Base-by-base conservation (phyloP, 352 stramenopile genomes). In the Phytopythium cucurbitacearum region DNA sequence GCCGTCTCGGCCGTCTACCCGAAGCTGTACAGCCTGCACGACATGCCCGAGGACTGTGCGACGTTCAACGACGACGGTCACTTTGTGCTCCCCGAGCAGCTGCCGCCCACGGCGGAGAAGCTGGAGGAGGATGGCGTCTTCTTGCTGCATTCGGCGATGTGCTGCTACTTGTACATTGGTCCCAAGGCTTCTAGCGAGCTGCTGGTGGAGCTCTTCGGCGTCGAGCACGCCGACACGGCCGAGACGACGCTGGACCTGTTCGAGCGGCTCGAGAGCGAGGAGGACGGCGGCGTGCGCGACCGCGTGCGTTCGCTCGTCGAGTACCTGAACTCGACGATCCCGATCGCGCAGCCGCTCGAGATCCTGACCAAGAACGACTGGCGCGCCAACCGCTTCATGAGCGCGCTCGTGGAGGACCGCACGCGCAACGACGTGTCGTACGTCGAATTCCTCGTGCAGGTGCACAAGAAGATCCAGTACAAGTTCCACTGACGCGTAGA, bases 401-500 rank as follows among this genome's bases (percentile, higher is more conserved):
- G 76, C 58, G 73, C 80, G 40, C 71, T 96, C 36, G 84, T 95
- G 57, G 87, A 96, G 61, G 85, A 95, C 59, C 80, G 82, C 47
- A 91, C 83, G 45, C 76, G 75, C 35, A 91, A 92, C 62, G 84
- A 93, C 57, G 76, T 91, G 37, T 94, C 83, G 49, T 96, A 96
- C 58, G 85, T 95, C 32, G 87, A 96, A 67, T 95, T 95, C 65
- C 64, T 96, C 39, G 86, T 91, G 42, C 78, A 93, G 55, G 77
- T 94, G 51, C 87, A 96, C 73, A 94, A 93, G 67, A 90, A 95
- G 72, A 94, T 96, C 71, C 85, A 95, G 71, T 85, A 91, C 60
- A 93, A 92, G 69, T 91, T 95, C 66, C 84, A 89, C 62, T 89
- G 21, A 89, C 21, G 21, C 21, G 21, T 28, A 28, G 21, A 28